Evolutionary conservation across 768 basidiomycete species (phyloP).

Genomic region (Rhodotorula paludigena): DNA sequence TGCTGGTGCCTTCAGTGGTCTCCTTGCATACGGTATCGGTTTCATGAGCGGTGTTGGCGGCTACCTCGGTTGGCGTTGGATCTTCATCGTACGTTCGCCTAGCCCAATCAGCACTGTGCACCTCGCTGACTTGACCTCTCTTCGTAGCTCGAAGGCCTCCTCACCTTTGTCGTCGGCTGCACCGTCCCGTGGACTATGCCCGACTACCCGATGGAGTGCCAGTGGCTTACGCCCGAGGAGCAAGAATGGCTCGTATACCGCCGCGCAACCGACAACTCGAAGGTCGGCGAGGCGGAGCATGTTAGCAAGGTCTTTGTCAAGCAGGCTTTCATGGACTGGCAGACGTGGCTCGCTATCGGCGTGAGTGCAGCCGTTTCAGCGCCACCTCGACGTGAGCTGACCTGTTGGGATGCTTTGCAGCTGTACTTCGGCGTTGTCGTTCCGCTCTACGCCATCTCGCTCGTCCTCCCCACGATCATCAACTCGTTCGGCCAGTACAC

Average conservation of each 20-base stretch:
- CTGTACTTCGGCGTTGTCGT: constrained; percentile 26
- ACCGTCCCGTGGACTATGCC: constrained; percentile 20
- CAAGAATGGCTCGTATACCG: constrained; percentile 32
- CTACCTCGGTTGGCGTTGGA: constrained; percentile 39
- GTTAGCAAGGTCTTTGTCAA: constrained; percentile 28
- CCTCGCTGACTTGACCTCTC: background rate
- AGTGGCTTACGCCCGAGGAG: constrained; percentile 34
- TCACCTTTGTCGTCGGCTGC: constrained; percentile 34
- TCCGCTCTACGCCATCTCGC: constrained; percentile 11
- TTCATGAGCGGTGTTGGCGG: constrained; percentile 38
- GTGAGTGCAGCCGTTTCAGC: too few species aligned
- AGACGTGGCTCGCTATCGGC: constrained; percentile 21
- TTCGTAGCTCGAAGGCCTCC: constrained; percentile 26
- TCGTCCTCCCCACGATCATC: constrained; percentile 1
- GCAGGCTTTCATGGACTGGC: constrained; percentile 37
- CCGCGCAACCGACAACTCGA: constrained; percentile 33
- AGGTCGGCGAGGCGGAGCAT: constrained; percentile 34
- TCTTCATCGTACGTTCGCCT: constrained; percentile 17
- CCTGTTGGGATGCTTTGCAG: background rate
- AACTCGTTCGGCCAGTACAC: constrained; percentile 30
- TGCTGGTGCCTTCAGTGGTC: constrained; percentile 27
- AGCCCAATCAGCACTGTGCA: background rate
- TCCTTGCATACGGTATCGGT: constrained; percentile 40
- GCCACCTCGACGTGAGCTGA: background rate
- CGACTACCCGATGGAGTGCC: constrained; percentile 4